Evolutionary conservation across 305 asterid species (phyloP).

Genomic region (Petunia hybrid): DNA sequence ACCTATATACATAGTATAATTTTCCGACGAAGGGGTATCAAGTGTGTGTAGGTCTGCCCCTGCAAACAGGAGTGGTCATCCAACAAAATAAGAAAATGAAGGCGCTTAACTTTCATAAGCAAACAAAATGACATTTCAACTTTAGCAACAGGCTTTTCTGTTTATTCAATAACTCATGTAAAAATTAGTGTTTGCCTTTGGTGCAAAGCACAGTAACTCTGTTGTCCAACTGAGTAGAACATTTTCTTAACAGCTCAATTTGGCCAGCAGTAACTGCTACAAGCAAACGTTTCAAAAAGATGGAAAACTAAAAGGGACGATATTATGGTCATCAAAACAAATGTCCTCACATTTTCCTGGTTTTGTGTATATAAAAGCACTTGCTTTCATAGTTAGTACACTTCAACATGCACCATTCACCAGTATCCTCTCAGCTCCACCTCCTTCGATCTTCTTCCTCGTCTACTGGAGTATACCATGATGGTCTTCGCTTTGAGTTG

Average conservation of each 20-base stretch:
- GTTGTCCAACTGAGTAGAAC: not conserved
- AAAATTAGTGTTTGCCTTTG: not conserved
- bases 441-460: conserved; percentile 94
- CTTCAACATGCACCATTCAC: conserved; percentile 16
- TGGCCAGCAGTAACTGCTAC: conserved; percentile 7
- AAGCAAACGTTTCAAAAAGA: conserved; percentile 17
- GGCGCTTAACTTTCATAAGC: not conserved
- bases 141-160: not conserved
- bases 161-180: not conserved
- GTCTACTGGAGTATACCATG: conserved; percentile 89
- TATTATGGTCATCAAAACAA: conserved; percentile 22
- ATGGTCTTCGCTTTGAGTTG: conserved; percentile 79
- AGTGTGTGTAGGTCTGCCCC: too few relatives aligned
- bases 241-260: conserved; percentile 12
- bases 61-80: conserved; percentile 5
- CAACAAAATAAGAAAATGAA: not conserved
- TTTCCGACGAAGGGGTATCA: too few relatives aligned
- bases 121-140: not conserved
- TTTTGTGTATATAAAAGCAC: not conserved
- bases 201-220: not conserved
- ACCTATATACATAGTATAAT: too few relatives aligned
- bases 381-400: conserved; percentile 1
- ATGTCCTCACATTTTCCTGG: not conserved
- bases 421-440: conserved; percentile 67
- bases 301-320: not conserved